Evolutionary conservation across 2,329 filamentous ascomycete species (phyloP).

Genomic region (Xylaria arbuscula): DNA sequence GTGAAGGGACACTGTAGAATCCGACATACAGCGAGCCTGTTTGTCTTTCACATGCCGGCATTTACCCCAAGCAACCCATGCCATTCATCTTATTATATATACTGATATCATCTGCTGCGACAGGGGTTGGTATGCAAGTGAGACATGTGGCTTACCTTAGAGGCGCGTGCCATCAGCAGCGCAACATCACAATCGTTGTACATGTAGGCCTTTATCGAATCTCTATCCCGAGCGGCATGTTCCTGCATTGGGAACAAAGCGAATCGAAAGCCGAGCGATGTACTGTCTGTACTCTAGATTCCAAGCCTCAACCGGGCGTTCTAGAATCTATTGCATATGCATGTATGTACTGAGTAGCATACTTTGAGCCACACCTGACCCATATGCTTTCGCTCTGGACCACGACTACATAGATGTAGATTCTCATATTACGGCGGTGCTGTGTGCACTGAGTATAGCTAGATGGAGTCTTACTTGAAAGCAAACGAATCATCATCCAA

Average conservation of each 20-base stretch:
- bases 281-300: not conserved
- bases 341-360: not conserved
- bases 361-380: not conserved
- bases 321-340: not conserved
- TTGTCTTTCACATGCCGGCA: constrained; percentile 11
- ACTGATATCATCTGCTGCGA: not conserved
- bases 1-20: too few relatives aligned
- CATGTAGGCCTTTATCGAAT: constrained; percentile 22
- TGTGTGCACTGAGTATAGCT: not conserved
- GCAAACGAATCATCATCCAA: constrained; percentile 1
- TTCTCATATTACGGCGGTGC: too few relatives aligned
- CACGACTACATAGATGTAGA: not conserved
- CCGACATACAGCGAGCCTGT: too few relatives aligned
- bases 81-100: not conserved
- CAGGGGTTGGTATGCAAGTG: constrained; percentile 30
- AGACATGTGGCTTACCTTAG: constrained; percentile 32
- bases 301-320: not conserved
- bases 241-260: constrained; percentile 30
- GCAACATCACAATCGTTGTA: not conserved
- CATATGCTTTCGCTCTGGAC: not conserved
- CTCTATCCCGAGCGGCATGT: constrained; percentile 24
- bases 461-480: constrained; percentile 7
- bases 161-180: constrained; percentile 16
- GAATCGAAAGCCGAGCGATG: not conserved
- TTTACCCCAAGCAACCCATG: constrained; percentile 12